These are phyloP conservation scores for Wallacemonas collosoma DNA, from an alignment of 208 protist genomes.

Conservation along the genomic window DNA sequence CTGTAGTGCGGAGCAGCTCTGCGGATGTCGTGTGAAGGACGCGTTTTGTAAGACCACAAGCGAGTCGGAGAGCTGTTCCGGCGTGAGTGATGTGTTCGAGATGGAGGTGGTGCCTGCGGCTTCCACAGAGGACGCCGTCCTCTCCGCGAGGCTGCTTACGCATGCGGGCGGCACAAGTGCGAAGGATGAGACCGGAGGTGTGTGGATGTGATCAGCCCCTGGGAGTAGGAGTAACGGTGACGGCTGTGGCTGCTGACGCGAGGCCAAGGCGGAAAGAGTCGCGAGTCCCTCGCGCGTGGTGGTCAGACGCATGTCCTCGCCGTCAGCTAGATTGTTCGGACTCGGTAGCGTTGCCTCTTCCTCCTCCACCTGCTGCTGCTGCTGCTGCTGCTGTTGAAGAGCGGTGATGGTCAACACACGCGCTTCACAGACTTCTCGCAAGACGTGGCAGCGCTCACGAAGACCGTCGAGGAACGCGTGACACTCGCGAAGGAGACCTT, in stretches of 20 bases:
- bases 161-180: neutral
- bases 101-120: neutral
- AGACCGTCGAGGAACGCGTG: conserved; percentile 43
- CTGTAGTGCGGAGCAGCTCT: conserved; percentile 15
- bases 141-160: neutral
- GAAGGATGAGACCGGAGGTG: neutral
- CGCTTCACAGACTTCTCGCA: conserved; percentile 27
- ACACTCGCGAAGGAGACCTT: conserved; percentile 41
- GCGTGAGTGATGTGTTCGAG: neutral
- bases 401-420: neutral
- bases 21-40: conserved; percentile 10
- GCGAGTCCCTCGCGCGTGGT: neutral
- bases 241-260: neutral
- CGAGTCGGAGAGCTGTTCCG: neutral
- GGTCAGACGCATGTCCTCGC: neutral
- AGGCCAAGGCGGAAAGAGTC: neutral
- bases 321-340: neutral
- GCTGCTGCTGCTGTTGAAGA: conserved; percentile 17
- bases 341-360: neutral
- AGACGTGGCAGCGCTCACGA: conserved; percentile 36
- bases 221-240: conserved; percentile 5
- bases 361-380: conserved; percentile 5
- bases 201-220: neutral
- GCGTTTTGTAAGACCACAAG: conserved; percentile 9
- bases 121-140: neutral